Percentiles rank a stretch among this genome's conserved stretches.
These are phyloP conservation scores for Punctularia strigosozonata DNA, from an alignment of 768 basidiomycete genomes.

Conservation along the genomic window DNA sequence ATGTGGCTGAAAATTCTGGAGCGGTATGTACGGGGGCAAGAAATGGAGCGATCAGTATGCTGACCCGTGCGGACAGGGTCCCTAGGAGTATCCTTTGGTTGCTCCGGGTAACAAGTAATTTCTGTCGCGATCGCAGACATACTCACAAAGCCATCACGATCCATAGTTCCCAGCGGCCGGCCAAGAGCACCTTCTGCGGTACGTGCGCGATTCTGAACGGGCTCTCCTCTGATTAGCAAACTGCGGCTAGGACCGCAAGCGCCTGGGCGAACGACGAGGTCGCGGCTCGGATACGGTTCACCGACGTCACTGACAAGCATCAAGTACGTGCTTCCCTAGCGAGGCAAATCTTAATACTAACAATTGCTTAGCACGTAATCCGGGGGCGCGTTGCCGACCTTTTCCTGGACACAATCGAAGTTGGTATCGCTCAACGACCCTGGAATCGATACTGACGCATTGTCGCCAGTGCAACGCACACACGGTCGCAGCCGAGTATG, in stretches of 20 bases:
- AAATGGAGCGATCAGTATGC: too few relatives aligned
- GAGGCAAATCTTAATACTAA: too few relatives aligned
- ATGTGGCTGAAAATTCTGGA: conserved; percentile 38
- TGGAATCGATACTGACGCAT: not conserved
- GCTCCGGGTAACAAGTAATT: too few relatives aligned
- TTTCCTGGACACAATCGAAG: conserved; percentile 41
- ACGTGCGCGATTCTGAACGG: too few relatives aligned
- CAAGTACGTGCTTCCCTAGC: too few relatives aligned
- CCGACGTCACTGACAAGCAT: conserved; percentile 35
- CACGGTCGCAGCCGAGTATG: conserved; percentile 37
- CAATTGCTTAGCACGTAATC: conserved; percentile 29
- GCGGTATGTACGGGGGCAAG: too few relatives aligned
- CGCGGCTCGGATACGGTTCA: conserved; percentile 33
- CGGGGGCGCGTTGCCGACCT: conserved; percentile 37
- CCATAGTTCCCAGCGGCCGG: conserved; percentile 36
- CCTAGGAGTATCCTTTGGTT: conserved; percentile 41
- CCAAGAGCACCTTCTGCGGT: conserved; percentile 31
- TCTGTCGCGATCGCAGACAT: too few relatives aligned
- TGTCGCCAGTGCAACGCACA: conserved; percentile 35
- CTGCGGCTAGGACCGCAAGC: conserved; percentile 24
- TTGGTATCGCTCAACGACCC: conserved; percentile 8
- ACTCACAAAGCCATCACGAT: too few relatives aligned
- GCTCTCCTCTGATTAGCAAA: too few relatives aligned
- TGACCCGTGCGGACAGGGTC: too few relatives aligned
- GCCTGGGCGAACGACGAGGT: conserved; percentile 35